Evolutionary conservation across 768 basidiomycete species (phyloP).

Genomic region (Russula abietina): DNA sequence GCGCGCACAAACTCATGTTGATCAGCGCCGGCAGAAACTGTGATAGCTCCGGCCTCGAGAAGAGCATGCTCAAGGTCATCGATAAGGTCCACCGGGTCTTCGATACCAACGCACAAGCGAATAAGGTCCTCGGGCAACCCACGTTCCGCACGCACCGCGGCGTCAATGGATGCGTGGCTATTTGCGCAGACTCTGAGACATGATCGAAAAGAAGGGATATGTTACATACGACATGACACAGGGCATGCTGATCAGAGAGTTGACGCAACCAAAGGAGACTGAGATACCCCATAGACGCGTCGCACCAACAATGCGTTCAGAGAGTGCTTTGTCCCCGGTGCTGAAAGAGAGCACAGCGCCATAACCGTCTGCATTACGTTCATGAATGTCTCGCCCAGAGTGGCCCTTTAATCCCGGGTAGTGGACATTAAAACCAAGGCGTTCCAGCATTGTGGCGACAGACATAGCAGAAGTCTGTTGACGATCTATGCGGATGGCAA

Average conservation of each 20-base stretch:
- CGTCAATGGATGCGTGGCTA: constrained; percentile 96
- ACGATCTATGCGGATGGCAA: constrained; percentile 92
- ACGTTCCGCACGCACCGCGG: constrained; percentile 89
- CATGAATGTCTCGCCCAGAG: constrained; percentile 82
- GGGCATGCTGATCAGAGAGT: constrained; percentile 97
- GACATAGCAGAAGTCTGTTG: constrained; percentile 78
- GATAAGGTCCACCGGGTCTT: constrained; percentile 86
- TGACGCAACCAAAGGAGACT: constrained; percentile 97
- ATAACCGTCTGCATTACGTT: constrained; percentile 82
- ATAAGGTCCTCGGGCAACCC: constrained; percentile 98
- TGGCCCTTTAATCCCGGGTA: constrained; percentile 87
- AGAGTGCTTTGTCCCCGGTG: constrained; percentile 84
- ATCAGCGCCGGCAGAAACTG: constrained; percentile 44
- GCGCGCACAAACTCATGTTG: constrained; percentile 43
- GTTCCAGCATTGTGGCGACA: constrained; percentile 81
- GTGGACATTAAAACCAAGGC: constrained; percentile 82
- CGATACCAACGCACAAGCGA: constrained; percentile 95
- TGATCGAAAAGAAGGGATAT: constrained; percentile 4
- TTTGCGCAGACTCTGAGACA: constrained; percentile 1
- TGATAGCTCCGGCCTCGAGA: constrained; percentile 85
- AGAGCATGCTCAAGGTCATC: constrained; percentile 94
- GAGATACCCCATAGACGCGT: constrained; percentile 96
- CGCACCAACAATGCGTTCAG: constrained; percentile 87
- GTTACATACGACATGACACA: constrained; percentile 95
- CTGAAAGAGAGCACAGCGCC: constrained; percentile 95